Base-by-base conservation (phyloP, 108 stramenopile species). In the Stephanodiscus triporus region DNA sequence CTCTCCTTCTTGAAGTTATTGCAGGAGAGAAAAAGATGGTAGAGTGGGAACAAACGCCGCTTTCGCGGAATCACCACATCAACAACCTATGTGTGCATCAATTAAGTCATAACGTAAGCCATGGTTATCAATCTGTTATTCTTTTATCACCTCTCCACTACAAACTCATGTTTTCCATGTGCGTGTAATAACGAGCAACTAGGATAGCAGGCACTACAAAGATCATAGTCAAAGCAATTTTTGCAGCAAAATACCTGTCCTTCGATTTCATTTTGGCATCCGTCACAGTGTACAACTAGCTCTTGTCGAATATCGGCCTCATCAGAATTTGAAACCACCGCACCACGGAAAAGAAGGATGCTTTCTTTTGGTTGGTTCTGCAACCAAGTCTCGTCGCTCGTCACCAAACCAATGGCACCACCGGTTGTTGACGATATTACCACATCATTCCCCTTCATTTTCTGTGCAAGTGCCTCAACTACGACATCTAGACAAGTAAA, bases 171-270 rank as follows among this genome's bases (percentile, higher is more conserved):
- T 3, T 65, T 70, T 30, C 87, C 87, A 23, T 67, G 72, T 9
- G 50, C 76, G 77, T 90, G 89, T 16, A 63, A 76, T 63, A 71
- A 58, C 7, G 73, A 77, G 17, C 80, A 19, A 9, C 29, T 69
- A 17, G 84, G 86, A 73, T 78, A 91, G 51, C 94, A 95, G n/a
- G 38, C 62, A 6, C 58, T 30, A 66, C 94, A 95, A n/a, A 95
- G 67, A 80, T 95, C 94, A 63, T 77, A 95, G 66, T 95, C 94
- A 70, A 95, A 95, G 55, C 94, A 95, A n/a, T 50, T 51, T 23
- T 59, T 72, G 64, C 94, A 95, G 67, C 88, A 85, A 26, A 61
- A 82, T 40, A 95, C 87, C 0, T 8, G 48, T 2, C 85, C 86
- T 22, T 29, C 66, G 37, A 95, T 92, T 62, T 64, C 63, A 19